Evolutionary conservation across 176 grass and related monocot species (phyloP), one percentile per base, ranked within the genome.

Genomic region (Aegilops umbellulata): DNA sequence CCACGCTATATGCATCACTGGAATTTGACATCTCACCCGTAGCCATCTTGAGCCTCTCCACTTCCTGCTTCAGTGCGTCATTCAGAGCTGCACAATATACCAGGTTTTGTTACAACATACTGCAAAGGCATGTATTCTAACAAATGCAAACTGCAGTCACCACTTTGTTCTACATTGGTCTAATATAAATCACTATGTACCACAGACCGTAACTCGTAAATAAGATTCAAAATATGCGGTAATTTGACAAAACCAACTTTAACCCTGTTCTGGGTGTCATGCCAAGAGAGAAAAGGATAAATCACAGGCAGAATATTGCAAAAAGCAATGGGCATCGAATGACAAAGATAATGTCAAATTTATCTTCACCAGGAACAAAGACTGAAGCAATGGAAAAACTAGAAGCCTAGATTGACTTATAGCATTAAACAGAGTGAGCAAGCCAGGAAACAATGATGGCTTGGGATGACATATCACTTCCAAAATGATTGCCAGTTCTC

Each of bases 11-110:
- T 84, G 90, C 76, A 53, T 94, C 92, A 57, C 75, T 69, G 29
- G 76, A 77, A 76, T 90, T 94, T 86, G 90, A 80, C 77, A 93
- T 85, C 83, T 97, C 97, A 55, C 97, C 97, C 27, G 97, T 99
- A 46, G 86, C 97, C 69, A 94, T 79, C 80, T 91, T 99, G 57
- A 99, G 94, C 89, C 90, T 94, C 49, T 99, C 97, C 85, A 99
- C 46, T 86, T 99, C 97, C 87, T 99, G 92, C 83, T 94, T 97
- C 44, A 99, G 82, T 42, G 92, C 94, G 79, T 97, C 90, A 90
- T 97, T 99, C 77, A 99, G 81, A 83, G 97, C 97, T 99, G 90
- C 81, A 93, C 83, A 79, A 84, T 63, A 64, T 65, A 82, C 49
- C 51, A 41, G 64, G 35, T 31, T 65, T 31, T 79, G 65, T 79